Conservation (phyloP, 768 basidiomycete species). For the Cantharellus cinnabarinus region DNA sequence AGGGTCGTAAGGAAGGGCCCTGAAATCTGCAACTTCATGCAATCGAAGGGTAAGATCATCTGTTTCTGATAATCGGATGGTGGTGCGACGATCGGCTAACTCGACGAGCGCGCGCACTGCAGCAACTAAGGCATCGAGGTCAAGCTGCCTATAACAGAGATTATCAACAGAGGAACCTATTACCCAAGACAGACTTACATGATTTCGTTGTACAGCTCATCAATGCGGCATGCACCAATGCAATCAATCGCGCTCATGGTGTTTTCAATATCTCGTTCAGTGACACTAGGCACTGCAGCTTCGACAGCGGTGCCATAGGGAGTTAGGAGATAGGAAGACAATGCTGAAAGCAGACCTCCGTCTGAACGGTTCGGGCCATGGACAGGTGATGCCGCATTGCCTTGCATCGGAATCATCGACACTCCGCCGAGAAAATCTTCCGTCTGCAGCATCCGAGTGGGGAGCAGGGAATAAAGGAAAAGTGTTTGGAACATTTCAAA, state of each 20-base stretch:
- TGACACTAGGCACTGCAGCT: slow-evolving; percentile 66
- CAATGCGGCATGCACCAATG: slow-evolving; percentile 77
- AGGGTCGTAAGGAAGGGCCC: slow-evolving; percentile 66
- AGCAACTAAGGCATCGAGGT: slow-evolving; percentile 59
- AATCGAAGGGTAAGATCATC: slow-evolving; percentile 2
- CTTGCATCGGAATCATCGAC: slow-evolving; percentile 76
- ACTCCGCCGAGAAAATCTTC: slow-evolving; percentile 95
- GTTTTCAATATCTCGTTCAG: slow-evolving; percentile 77
- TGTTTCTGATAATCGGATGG: slow-evolving; percentile 27
- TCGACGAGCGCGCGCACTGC: slow-evolving; percentile 74
- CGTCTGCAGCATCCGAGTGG: slow-evolving; percentile 83
- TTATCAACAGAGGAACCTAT: neutral
- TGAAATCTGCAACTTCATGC: neutral
- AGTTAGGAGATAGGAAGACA: slow-evolving; percentile 92
- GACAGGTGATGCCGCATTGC: slow-evolving; percentile 38
- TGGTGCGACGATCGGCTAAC: slow-evolving; percentile 71
- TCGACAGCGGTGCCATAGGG: slow-evolving; percentile 67
- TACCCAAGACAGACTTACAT: slow-evolving; percentile 33
- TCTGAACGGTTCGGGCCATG: slow-evolving; percentile 34
- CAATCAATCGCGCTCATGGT: slow-evolving; percentile 92
- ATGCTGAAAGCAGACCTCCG: slow-evolving; percentile 77
- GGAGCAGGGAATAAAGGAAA: slow-evolving; percentile 83
- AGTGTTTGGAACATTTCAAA: slow-evolving; percentile 98
- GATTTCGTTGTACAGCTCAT: slow-evolving; percentile 86
- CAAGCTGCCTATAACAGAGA: slow-evolving; percentile 36